These are phyloP conservation scores for Thermomucor indicae-seudaticae DNA, from an alignment of 371 early-diverging fungal species.

Conservation along the genomic window DNA sequence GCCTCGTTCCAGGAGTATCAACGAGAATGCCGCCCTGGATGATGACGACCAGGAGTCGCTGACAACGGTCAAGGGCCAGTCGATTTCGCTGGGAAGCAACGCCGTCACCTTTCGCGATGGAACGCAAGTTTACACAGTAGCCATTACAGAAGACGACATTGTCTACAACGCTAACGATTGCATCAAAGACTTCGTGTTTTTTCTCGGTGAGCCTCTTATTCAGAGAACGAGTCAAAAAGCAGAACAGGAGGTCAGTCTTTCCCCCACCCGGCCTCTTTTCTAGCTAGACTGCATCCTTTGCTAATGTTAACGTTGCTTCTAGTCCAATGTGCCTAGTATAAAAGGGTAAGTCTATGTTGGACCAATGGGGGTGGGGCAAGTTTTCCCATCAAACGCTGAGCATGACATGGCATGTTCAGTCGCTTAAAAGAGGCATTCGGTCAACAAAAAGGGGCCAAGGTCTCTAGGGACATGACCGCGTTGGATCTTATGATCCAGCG, in stretches of 20 bases:
- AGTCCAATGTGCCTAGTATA: too few species aligned
- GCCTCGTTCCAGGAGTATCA: background rate
- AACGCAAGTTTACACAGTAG: slow-evolving; percentile 1
- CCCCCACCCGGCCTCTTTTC: background rate
- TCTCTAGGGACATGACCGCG: background rate
- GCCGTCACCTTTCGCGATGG: too few species aligned
- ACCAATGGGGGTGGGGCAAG: too few species aligned
- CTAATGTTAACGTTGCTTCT: too few species aligned
- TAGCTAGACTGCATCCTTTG: background rate
- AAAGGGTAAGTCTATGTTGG: too few species aligned
- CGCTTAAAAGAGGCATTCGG: background rate
- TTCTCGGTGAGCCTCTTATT: slow-evolving; percentile 13
- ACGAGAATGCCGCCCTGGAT: background rate
- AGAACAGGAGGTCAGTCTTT: slow-evolving; percentile 5
- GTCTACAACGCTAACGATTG: slow-evolving; percentile 14
- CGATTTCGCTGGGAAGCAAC: slow-evolving; percentile 5
- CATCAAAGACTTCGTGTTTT: slow-evolving; percentile 16
- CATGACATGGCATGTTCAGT: background rate
- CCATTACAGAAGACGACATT: slow-evolving; percentile 6
- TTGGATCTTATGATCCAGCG: background rate
- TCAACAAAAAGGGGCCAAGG: background rate
- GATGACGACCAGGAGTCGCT: background rate
- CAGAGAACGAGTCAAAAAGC: slow-evolving; percentile 8
- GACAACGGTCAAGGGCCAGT: slow-evolving; percentile 13
- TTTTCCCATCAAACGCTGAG: background rate